Percentiles rank a stretch among this genome's conserved stretches.
These are phyloP conservation scores for Boechera retrofracta DNA, from an alignment of 345 rosid genomes.

Conservation along the genomic window DNA sequence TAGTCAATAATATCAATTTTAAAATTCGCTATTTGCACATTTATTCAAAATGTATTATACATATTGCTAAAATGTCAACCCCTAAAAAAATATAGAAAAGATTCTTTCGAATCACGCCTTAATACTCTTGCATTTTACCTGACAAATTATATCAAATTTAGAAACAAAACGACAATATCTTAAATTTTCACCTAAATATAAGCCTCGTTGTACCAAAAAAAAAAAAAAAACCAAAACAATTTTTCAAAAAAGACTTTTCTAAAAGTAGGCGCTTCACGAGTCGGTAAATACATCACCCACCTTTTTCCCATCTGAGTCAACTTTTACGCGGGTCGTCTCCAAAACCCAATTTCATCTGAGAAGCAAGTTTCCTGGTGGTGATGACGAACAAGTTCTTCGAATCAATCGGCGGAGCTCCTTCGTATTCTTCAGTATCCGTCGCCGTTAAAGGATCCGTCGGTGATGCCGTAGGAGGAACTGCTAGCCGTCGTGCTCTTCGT, in stretches of 20 bases:
- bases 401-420: conserved; percentile 30
- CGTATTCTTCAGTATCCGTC: conserved; percentile 51
- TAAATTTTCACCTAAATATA: background rate
- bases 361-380: conserved; percentile 31
- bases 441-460: conserved; percentile 68
- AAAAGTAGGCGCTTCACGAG: conserved; percentile 26
- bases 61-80: conserved; percentile 38
- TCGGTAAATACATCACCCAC: conserved; percentile 35
- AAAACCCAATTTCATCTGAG: conserved; percentile 4
- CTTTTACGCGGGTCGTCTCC: background rate
- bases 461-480: conserved; percentile 54
- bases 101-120: background rate
- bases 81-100: background rate
- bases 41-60: background rate
- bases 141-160: background rate
- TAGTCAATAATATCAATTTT: background rate
- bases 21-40: conserved; percentile 20
- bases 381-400: conserved; percentile 41
- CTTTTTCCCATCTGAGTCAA: conserved; percentile 18
- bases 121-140: too few relatives aligned
- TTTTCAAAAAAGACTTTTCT: conserved; percentile 25
- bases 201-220: background rate
- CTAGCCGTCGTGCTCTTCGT: conserved; percentile 78
- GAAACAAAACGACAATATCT: background rate
- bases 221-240: background rate